Conservation (phyloP, 495 filamentous ascomycete genomes). For the Tuber melanosporum region DNA sequence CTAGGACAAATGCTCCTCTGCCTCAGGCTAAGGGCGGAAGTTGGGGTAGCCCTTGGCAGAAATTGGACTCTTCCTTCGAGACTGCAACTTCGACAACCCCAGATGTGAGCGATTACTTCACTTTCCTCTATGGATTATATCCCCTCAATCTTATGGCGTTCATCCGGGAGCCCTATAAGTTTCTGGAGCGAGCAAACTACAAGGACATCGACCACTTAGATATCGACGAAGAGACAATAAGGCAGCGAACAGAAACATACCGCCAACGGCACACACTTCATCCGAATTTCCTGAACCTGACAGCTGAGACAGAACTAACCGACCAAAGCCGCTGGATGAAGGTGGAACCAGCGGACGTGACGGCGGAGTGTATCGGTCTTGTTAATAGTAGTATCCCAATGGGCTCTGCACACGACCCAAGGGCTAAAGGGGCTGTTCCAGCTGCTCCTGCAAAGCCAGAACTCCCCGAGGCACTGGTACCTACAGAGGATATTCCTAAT, state of each 20-base stretch:
- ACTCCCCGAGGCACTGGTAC: conserved; percentile 42
- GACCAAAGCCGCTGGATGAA: conserved; percentile 66
- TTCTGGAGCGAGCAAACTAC: conserved; percentile 57
- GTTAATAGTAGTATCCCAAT: conserved; percentile 43
- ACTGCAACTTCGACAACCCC: conserved; percentile 57
- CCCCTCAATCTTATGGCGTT: conserved; percentile 74
- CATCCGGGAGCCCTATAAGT: conserved; percentile 66
- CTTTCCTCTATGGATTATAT: conserved; percentile 69
- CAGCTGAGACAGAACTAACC: conserved; percentile 62
- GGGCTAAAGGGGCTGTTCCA: conserved; percentile 42
- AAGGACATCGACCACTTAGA: conserved; percentile 61
- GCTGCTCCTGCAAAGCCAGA: conserved; percentile 31
- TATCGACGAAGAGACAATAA: conserved; percentile 63
- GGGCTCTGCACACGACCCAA: conserved; percentile 37
- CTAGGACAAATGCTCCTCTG: conserved; percentile 32
- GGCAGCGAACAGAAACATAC: conserved; percentile 60
- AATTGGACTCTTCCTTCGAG: conserved; percentile 52
- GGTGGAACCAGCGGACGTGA: conserved; percentile 63
- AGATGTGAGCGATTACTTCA: conserved; percentile 68
- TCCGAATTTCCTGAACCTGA: conserved; percentile 65
- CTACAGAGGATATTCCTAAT: conserved; percentile 43
- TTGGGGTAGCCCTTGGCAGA: conserved; percentile 51
- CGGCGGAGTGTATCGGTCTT: conserved; percentile 59
- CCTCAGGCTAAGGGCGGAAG: conserved; percentile 39
- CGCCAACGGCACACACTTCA: conserved; percentile 62